Evolutionary conservation across 495 filamentous ascomycete genomes (phyloP).

Genomic region (Aeminium ludgeri): DNA sequence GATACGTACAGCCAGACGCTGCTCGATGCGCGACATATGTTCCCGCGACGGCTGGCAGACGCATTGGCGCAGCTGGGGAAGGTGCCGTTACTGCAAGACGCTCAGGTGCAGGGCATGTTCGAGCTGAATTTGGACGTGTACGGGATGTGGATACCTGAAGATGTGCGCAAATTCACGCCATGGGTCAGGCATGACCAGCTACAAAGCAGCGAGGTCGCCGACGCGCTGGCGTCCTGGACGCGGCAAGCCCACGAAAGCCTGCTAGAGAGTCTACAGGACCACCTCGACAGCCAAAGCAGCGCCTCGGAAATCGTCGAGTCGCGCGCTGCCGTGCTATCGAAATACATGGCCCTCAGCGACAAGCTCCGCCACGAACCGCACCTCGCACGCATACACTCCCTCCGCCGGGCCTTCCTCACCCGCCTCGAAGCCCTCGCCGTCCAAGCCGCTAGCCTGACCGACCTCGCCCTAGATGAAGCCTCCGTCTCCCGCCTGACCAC

Average conservation of each 20-base stretch:
- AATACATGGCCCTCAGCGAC: conserved; percentile 3
- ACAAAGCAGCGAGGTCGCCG: conserved; percentile 42
- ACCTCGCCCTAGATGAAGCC: not conserved
- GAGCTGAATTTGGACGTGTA: conserved; percentile 70
- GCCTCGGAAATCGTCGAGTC: not conserved
- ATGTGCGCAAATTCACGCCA: conserved; percentile 73
- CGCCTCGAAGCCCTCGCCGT: conserved; percentile 3
- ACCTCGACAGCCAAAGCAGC: not conserved
- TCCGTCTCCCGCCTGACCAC: not conserved
- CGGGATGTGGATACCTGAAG: conserved; percentile 64
- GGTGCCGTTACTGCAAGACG: conserved; percentile 51
- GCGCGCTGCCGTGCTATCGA: conserved; percentile 2
- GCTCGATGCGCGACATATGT: conserved; percentile 52
- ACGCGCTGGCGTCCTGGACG: conserved; percentile 58
- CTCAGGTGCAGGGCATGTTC: conserved; percentile 43
- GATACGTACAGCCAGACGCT: conserved; percentile 62
- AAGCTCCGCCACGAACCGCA: conserved; percentile 17
- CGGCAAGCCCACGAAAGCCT: conserved; percentile 32
- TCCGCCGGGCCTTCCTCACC: conserved; percentile 14
- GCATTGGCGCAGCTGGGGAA: conserved; percentile 52
- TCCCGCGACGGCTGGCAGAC: conserved; percentile 55
- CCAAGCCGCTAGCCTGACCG: not conserved
- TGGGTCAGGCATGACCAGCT: conserved; percentile 79
- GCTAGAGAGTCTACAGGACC: conserved; percentile 1
- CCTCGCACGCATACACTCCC: conserved; percentile 12